Conservation (phyloP, 2,329 filamentous ascomycete genomes). For the Colletotrichum lupini region DNA sequence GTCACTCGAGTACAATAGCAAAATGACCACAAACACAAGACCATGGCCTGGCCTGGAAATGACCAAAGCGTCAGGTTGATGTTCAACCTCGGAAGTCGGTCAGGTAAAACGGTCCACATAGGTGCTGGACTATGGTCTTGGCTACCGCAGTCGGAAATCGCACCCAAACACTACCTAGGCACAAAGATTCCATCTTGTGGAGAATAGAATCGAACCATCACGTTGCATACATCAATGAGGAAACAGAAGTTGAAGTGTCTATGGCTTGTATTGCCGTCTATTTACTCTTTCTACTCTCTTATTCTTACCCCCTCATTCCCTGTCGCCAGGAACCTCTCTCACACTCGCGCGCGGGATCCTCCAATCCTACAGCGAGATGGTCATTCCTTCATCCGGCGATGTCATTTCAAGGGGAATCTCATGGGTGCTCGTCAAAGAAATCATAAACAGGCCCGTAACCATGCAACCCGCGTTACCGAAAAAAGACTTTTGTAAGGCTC, state of each 20-base stretch:
- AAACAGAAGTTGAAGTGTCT: constrained; percentile 20
- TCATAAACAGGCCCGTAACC: constrained; percentile 38
- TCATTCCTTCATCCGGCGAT: constrained; percentile 36
- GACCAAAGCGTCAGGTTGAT: background rate
- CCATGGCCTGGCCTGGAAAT: background rate
- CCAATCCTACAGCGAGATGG: constrained; percentile 36
- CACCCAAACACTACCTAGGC: too few relatives aligned
- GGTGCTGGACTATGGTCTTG: background rate
- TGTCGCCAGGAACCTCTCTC: constrained; percentile 36
- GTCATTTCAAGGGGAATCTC: constrained; percentile 38
- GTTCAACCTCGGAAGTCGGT: background rate
- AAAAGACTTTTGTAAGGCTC: constrained; percentile 38
- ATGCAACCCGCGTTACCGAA: constrained; percentile 38
- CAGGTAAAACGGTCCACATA: background rate
- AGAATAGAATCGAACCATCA: background rate
- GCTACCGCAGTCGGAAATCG: too few relatives aligned
- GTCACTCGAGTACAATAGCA: background rate
- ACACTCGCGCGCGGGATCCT: constrained; percentile 35
- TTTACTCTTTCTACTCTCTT: constrained; percentile 38
- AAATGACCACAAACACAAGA: background rate
- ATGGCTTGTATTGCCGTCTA: constrained; percentile 39
- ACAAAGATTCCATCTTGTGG: too few relatives aligned
- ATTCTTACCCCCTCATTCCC: constrained; percentile 35
- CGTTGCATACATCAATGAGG: background rate
- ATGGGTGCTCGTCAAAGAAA: constrained; percentile 39